These are phyloP conservation scores for Monosporozyma yasuniensis DNA, from an alignment of 805 yeast species.

Conservation along the genomic window DNA sequence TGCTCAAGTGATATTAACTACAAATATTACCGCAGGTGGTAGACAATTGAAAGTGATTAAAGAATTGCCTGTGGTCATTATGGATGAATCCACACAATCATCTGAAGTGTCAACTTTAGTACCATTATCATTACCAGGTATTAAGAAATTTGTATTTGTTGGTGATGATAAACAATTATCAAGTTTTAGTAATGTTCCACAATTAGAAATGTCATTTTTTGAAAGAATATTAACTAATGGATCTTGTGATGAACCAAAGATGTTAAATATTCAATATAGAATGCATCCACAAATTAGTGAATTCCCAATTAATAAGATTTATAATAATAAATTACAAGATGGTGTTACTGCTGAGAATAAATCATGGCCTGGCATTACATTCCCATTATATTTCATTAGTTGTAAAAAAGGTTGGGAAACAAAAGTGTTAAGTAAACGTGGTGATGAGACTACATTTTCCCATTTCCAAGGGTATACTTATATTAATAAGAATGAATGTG, in stretches of 20 bases:
- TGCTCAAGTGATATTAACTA: slow-evolving; percentile 62
- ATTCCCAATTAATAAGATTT: slow-evolving; percentile 47
- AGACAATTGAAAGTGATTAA: slow-evolving; percentile 47
- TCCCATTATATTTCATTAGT: slow-evolving; percentile 60
- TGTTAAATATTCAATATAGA: slow-evolving; percentile 63
- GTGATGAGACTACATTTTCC: slow-evolving; percentile 16
- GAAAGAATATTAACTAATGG: slow-evolving; percentile 59
- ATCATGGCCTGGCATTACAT: slow-evolving; percentile 36
- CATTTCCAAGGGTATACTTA: slow-evolving; percentile 48
- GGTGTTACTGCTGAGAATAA: slow-evolving; percentile 53
- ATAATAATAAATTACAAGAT: slow-evolving; percentile 41
- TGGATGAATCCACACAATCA: slow-evolving; percentile 75
- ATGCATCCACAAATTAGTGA: slow-evolving; percentile 59
- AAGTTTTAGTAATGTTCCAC: slow-evolving; percentile 60
- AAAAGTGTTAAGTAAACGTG: slow-evolving; percentile 37
- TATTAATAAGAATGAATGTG: slow-evolving; percentile 46
- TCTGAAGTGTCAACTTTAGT: slow-evolving; percentile 65
- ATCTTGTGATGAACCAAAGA: slow-evolving; percentile 48
- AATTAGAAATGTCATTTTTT: slow-evolving; percentile 56
- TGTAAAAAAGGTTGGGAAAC: slow-evolving; percentile 39
- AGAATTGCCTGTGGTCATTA: slow-evolving; percentile 55
- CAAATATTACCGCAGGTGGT: slow-evolving; percentile 67
- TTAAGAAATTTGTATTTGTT: slow-evolving; percentile 57
- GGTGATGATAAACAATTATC: slow-evolving; percentile 73
- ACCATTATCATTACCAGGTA: slow-evolving; percentile 61